These are phyloP conservation scores for Lignosus rhinocerotis DNA, from an alignment of 1,284 basidiomycete species.

Conservation along the genomic window DNA sequence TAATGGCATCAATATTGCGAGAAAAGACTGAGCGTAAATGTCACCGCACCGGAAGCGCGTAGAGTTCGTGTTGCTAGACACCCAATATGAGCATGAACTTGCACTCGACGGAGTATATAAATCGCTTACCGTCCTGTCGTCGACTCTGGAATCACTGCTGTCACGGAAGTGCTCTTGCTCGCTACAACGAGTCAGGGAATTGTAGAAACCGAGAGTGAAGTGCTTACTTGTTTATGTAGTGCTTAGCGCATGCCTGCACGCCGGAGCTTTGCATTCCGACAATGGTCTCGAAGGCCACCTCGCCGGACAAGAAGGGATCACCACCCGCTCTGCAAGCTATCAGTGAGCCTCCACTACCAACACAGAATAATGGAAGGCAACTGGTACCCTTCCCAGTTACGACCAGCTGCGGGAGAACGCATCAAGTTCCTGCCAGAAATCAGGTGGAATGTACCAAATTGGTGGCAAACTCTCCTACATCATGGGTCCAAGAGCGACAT, in stretches of 20 bases:
- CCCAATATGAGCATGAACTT: not conserved
- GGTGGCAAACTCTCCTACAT: slow-evolving; percentile 35
- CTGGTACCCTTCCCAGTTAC: slow-evolving; percentile 69
- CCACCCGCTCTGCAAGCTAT: slow-evolving; percentile 44
- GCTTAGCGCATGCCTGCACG: slow-evolving; percentile 62
- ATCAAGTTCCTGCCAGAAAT: slow-evolving; percentile 48
- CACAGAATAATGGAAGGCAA: not conserved
- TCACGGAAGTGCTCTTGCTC: slow-evolving; percentile 61
- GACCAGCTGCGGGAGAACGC: slow-evolving; percentile 63
- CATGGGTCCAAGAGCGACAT: slow-evolving; percentile 61
- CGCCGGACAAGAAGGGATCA: slow-evolving; percentile 65
- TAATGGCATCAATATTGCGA: slow-evolving; percentile 15
- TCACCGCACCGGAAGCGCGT: slow-evolving; percentile 46
- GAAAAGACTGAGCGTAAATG: not conserved
- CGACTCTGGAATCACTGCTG: slow-evolving; percentile 59
- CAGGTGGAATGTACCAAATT: slow-evolving; percentile 1
- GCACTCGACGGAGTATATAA: not conserved
- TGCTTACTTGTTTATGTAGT: slow-evolving; percentile 55
- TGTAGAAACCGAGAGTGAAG: not conserved
- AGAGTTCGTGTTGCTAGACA: slow-evolving; percentile 55
- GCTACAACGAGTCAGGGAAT: slow-evolving; percentile 18
- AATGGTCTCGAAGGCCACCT: slow-evolving; percentile 58
- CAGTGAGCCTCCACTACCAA: not conserved
- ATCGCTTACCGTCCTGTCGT: slow-evolving; percentile 51
- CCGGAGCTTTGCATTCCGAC: slow-evolving; percentile 63